Percentiles rank a stretch among this genome's conserved stretches.
Evolutionary conservation across 495 filamentous ascomycete species (phyloP).

Genomic region (Aspergillus sparsus): DNA sequence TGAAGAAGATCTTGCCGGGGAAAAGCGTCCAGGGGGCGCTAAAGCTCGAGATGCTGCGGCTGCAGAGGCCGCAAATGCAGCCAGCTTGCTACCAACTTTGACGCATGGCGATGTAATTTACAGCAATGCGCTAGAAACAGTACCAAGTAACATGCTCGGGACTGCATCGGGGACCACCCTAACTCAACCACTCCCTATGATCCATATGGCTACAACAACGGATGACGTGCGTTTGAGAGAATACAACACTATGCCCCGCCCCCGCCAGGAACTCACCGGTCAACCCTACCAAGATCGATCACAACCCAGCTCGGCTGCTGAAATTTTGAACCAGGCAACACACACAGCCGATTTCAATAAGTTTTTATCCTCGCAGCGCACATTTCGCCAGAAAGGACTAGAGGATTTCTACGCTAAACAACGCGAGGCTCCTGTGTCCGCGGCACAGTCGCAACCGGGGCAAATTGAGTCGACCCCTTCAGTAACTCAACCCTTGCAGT

Average conservation of each 20-base stretch:
- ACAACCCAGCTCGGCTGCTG: slow-evolving; percentile 73
- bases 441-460: slow-evolving; percentile 49
- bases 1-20: slow-evolving; percentile 92
- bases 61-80: slow-evolving; percentile 47
- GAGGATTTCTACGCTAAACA: slow-evolving; percentile 75
- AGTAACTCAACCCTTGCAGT: slow-evolving; percentile 48
- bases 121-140: slow-evolving; percentile 66
- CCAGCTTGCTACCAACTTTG: slow-evolving; percentile 54
- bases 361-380: slow-evolving; percentile 69
- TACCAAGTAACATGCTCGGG: slow-evolving; percentile 68
- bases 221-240: slow-evolving; percentile 79
- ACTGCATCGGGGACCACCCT: slow-evolving; percentile 61
- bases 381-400: slow-evolving; percentile 71
- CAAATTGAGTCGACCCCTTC: slow-evolving; percentile 52
- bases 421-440: slow-evolving; percentile 67
- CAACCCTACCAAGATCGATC: slow-evolving; percentile 86
- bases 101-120: slow-evolving; percentile 79
- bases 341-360: slow-evolving; percentile 92
- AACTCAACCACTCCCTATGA: slow-evolving; percentile 73
- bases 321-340: slow-evolving; percentile 83
- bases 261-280: slow-evolving; percentile 86
- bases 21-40: slow-evolving; percentile 90
- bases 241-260: slow-evolving; percentile 79
- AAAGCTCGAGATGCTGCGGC: slow-evolving; percentile 76
- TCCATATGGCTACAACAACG: slow-evolving; percentile 73